Evolutionary conservation across 257 asterid genomes (phyloP), one percentile per base, ranked within the genome.

Genomic region (Vinca minor): DNA sequence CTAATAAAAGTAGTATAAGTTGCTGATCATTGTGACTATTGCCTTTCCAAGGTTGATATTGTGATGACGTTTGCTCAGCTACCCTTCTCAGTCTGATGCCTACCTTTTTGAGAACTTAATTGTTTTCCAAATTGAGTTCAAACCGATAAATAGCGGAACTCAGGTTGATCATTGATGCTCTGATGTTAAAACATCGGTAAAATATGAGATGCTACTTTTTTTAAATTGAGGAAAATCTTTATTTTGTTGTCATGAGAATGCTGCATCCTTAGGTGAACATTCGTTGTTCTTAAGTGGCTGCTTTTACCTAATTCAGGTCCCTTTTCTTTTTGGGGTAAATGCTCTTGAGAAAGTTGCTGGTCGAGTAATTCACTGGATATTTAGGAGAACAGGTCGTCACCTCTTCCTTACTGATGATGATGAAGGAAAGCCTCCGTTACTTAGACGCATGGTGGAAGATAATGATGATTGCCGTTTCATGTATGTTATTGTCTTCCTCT

Each of bases 341-440:
- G 92, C 95, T 42, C 44, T 93, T 66, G 99, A 93, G 83, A 93
- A 62, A 67, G 73, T 72, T 47, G 99, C 97, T 53, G 77, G 87
- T 66, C 79, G 63, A 67, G 80, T 86, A 46, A 80, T 93, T 77
- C 97, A 93, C 72, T 87, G 68, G 95, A 93, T 93, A 81, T 89
- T 93, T 77, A 79, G 89, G 73, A 87, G 95, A 82, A 93, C 99
- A 0, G 99, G 99, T 45, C 80, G 86, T 53, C 99, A 93, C 80
- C 99, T 93, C 69, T 93, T 93, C 75, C 87, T 93, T 60, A 86
- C 74, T 8, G 99, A 93, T 61, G 77, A 84, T 65, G 95, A 83
- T 48, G 92, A 76, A 67, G 96, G 96, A 73, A 87, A 89, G 68
- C 90, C 90, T 50, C 98, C 99, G 52, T 80, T 89, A 75, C 90